Conservation (phyloP, 495 filamentous ascomycete species). For the Barbatosphaeria neglecta region DNA sequence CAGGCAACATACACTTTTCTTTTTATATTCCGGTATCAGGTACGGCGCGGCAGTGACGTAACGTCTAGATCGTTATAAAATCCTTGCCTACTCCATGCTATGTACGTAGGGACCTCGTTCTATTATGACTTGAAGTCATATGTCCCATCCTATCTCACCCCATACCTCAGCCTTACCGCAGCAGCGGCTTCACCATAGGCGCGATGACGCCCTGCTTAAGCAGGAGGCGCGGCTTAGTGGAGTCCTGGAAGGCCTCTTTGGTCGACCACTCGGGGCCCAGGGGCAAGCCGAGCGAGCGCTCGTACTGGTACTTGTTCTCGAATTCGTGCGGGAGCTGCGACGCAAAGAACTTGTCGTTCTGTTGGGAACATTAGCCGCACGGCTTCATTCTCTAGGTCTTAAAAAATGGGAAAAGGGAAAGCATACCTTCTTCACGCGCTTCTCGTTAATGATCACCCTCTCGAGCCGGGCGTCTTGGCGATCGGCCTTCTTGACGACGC, state of each 20-base stretch:
- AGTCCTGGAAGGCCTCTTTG: conserved; percentile 80
- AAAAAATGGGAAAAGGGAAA: neutral
- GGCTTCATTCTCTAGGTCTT: conserved; percentile 8
- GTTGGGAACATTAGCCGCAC: conserved; percentile 10
- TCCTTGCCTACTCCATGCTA: no score
- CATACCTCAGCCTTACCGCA: conserved; percentile 17
- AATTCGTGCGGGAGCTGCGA: conserved; percentile 73
- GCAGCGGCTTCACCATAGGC: conserved; percentile 70
- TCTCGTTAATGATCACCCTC: conserved; percentile 87
- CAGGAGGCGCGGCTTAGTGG: conserved; percentile 83
- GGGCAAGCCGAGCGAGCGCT: conserved; percentile 73
- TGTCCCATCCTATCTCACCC: neutral
- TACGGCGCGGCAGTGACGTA: no score
- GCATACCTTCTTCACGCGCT: conserved; percentile 74
- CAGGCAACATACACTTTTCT: no score
- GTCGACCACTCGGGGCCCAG: conserved; percentile 92
- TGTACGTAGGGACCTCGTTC: no score
- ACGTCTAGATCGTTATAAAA: no score
- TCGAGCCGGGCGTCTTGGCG: conserved; percentile 73
- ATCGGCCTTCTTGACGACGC: conserved; percentile 66
- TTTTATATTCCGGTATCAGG: no score
- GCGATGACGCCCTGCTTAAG: conserved; percentile 87
- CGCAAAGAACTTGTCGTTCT: conserved; percentile 85
- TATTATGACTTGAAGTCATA: no score
- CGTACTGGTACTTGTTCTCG: conserved; percentile 80